Evolutionary conservation across 352 stramenopile species (phyloP).

Genomic region (Pythium plurisporium): DNA sequence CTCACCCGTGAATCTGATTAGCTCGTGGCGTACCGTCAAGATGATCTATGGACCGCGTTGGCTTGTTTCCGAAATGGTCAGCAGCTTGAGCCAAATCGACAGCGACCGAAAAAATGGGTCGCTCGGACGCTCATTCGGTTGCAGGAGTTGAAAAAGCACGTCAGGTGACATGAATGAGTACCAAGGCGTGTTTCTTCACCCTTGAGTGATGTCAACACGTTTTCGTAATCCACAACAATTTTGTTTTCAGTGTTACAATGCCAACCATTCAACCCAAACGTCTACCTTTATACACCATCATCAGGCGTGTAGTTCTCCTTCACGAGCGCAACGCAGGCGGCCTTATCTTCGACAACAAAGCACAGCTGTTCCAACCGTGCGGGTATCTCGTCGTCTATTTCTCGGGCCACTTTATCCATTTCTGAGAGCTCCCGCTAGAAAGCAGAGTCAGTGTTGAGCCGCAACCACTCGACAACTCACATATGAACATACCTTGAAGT

Average conservation of each 20-base stretch:
- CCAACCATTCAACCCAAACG: background rate
- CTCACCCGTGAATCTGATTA: constrained; percentile 18
- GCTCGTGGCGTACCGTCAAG: constrained; percentile 30
- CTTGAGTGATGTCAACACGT: no score
- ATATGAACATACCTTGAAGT: constrained; percentile 60
- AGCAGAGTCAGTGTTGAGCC: background rate
- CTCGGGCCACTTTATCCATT: constrained; percentile 13
- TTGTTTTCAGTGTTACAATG: constrained; percentile 11
- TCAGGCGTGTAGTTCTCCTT: constrained; percentile 29
- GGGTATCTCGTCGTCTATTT: background rate
- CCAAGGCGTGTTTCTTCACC: background rate
- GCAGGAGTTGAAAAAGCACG: constrained; percentile 19
- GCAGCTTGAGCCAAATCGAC: constrained; percentile 31
- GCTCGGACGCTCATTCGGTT: constrained; percentile 34
- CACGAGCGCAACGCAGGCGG: constrained; percentile 27
- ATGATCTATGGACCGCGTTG: constrained; percentile 44
- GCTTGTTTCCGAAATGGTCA: constrained; percentile 41
- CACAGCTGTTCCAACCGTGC: constrained; percentile 24
- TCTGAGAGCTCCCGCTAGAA: constrained; percentile 16
- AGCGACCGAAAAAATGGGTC: constrained; percentile 52
- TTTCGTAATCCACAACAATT: constrained; percentile 10
- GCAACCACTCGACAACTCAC: background rate
- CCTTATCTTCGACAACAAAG: constrained; percentile 34
- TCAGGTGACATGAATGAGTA: background rate
- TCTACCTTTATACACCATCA: constrained; percentile 9